Evolutionary conservation across 495 filamentous ascomycete species (phyloP).

Genomic region (Achaetomiella virescens): DNA sequence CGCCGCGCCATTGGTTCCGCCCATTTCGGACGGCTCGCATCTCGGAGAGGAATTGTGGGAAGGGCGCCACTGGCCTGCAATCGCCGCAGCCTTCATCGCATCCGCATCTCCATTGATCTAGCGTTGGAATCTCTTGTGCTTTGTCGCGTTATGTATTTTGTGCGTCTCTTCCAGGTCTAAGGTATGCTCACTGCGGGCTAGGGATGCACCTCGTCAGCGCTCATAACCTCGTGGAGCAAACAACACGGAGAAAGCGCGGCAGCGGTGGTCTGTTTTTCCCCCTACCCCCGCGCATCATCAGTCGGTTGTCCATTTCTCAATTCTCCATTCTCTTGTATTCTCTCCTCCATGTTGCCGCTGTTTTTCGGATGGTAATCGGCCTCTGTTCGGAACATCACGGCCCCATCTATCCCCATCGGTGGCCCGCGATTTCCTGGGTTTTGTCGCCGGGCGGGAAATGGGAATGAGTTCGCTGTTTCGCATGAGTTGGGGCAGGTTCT

Average conservation of each 20-base stretch:
- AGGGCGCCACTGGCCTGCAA: slow-evolving; percentile 1
- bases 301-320: not conserved
- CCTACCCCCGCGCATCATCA: not conserved
- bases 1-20: slow-evolving; percentile 12
- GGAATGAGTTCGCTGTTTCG: not conserved
- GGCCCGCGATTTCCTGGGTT: not conserved
- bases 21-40: slow-evolving; percentile 3
- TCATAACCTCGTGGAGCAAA: too few species aligned
- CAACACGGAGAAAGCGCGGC: too few species aligned
- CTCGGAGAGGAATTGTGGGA: not conserved
- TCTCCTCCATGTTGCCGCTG: not conserved
- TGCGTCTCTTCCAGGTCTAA: too few species aligned
- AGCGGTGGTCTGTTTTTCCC: not conserved
- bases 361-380: not conserved
- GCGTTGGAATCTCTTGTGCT: not conserved
- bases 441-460: not conserved
- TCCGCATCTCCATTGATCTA: not conserved
- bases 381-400: not conserved
- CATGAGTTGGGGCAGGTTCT: slow-evolving; percentile 7
- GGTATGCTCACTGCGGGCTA: too few species aligned
- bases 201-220: too few species aligned
- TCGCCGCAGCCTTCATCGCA: not conserved
- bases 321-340: not conserved
- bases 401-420: not conserved
- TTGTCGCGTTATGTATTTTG: too few species aligned